Base-by-base conservation (phyloP, 2,329 filamentous ascomycete genomes). In the Paramyrothecium sp. region DNA sequence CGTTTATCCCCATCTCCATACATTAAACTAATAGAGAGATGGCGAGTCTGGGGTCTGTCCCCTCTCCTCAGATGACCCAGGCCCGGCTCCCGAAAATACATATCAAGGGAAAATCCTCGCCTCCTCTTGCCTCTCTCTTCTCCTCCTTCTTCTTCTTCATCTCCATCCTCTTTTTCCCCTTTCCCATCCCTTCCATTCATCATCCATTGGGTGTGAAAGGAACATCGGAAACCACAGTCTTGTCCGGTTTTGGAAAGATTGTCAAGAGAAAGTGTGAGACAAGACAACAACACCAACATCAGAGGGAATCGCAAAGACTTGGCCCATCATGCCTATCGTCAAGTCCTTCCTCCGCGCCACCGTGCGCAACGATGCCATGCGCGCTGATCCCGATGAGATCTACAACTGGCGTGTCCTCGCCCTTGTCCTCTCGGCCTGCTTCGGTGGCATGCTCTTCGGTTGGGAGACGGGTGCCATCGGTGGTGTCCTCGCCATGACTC, bases 321-420 rank as follows among this genome's bases (percentile, higher is more conserved):
- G 4, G 38, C 38, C 38, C 38, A 44, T 19, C 13, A 44, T 44
- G 38, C 13, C 38, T 19, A 19, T 44, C 13, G 13, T 44, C 38
- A 44, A 44, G 38, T 7, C 38, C 54, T 69, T 87, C 62, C 78
- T 89, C 56, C 78, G 77, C 63, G 75, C 73, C 64, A 76, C 89
- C 66, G 81, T 89, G 64, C 83, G 83, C 72, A 90, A 90, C 77
- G 86, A 91, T 70, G 84, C 89, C 49, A 90, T 91, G 83, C 86
- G 81, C 67, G 72, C 75, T 38, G 88, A 90, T 59, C 88, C 88
- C 19, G 77, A 80, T 20, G 82, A 89, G 68, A 86, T 90, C 58
- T 90, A 89, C 73, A 86, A 86, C 66, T 90, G 87, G 87, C 81
- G 87, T 56, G 85, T 88, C 26, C 84, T 88, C 61, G 80, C 80